These are phyloP conservation scores for Clitocybe nebularis DNA, from an alignment of 1,284 basidiomycete genomes.

Conservation along the genomic window DNA sequence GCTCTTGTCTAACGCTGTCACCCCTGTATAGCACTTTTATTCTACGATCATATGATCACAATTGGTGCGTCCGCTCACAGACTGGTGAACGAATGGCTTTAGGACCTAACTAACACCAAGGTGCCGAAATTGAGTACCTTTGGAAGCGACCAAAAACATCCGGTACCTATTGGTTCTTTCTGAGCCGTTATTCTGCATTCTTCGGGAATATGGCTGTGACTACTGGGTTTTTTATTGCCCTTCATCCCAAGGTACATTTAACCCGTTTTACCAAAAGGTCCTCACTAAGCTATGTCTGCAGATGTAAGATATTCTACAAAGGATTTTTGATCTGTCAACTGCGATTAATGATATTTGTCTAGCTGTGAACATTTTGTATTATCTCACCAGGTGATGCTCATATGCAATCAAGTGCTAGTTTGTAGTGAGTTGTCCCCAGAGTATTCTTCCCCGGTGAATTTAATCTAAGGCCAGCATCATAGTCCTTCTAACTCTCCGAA, in stretches of 20 bases:
- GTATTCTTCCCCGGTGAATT: conserved; percentile 29
- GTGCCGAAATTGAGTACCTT: conserved; percentile 34
- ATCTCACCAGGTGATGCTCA: not conserved
- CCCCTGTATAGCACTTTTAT: conserved; percentile 36
- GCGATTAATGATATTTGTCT: not conserved
- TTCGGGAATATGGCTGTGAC: conserved; percentile 31
- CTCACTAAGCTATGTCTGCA: too few relatives aligned
- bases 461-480: not conserved
- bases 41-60: conserved; percentile 35
- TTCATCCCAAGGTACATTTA: not conserved
- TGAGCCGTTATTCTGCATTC: conserved; percentile 40
- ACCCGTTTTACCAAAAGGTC: conserved; percentile 17
- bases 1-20: too few relatives aligned
- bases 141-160: conserved; percentile 34
- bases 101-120: conserved; percentile 16
- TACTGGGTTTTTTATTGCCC: not conserved
- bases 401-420: not conserved
- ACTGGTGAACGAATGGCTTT: not conserved
- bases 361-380: not conserved
- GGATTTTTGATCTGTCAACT: not conserved
- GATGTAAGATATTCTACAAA: too few relatives aligned
- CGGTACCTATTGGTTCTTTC: conserved; percentile 37
- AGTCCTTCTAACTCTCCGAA: conserved; percentile 36
- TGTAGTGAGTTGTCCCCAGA: conserved; percentile 15
- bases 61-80: conserved; percentile 21